Percentiles rank a stretch among this genome's conserved stretches.
phyloP scores from a whole-genome alignment of 495 filamentous ascomycete species.

The Podospora didyma region DNA sequence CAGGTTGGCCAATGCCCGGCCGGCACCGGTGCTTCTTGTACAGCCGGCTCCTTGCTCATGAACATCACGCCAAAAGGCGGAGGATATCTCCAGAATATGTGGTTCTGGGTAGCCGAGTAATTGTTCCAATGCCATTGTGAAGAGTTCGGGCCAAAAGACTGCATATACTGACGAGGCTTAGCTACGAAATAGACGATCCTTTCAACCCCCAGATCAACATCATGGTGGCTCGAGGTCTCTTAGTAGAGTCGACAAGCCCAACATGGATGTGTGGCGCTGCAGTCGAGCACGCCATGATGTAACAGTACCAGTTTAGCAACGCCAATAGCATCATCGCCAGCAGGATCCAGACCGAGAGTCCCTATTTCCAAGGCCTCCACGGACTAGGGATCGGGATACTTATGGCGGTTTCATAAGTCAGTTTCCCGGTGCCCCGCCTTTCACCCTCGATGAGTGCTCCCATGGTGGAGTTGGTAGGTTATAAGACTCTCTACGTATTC shows the following conservation, averaged over 20 bases:
- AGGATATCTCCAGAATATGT: no score
- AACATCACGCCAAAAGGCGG: no score
- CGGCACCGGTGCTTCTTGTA: no score
- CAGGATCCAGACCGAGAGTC: slow-evolving; percentile 80
- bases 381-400: slow-evolving; percentile 59
- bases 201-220: slow-evolving; percentile 68
- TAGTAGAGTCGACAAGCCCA: slow-evolving; percentile 55
- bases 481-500: not conserved
- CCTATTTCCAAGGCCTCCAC: no score
- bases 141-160: no score
- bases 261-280: slow-evolving; percentile 36
- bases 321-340: slow-evolving; percentile 75
- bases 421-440: not conserved
- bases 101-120: no score
- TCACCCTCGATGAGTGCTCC: not conserved
- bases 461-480: not conserved
- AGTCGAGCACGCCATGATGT: slow-evolving; percentile 72
- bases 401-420: not conserved
- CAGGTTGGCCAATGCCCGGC: no score
- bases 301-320: slow-evolving; percentile 71
- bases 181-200: no score
- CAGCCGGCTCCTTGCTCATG: no score
- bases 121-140: no score
- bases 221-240: slow-evolving; percentile 75
- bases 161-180: no score